A percentile compares a stretch with the other conserved stretches of the same genome.
Evolutionary conservation across 305 asterid genomes (phyloP).

Genomic region (Ilex paraguariensis): DNA sequence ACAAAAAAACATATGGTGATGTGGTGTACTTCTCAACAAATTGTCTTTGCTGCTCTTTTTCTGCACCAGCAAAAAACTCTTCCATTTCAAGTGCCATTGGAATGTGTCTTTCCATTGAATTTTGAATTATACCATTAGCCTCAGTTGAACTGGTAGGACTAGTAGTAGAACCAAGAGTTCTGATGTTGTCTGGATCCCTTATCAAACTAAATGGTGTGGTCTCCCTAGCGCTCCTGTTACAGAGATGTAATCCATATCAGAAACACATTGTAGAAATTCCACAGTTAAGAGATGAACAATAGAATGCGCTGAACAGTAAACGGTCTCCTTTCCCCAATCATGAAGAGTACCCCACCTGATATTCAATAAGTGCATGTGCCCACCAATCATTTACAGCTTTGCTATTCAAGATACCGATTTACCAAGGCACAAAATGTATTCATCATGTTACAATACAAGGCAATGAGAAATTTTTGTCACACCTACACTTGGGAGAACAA

Average conservation of each 20-base stretch:
- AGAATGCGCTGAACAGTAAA: too few relatives aligned
- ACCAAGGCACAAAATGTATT: too few relatives aligned
- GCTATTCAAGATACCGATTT: too few relatives aligned
- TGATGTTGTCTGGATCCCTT: conserved; percentile 21
- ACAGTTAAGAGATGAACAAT: neutral
- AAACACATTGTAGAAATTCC: neutral
- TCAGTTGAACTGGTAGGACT: conserved; percentile 5
- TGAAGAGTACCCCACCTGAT: too few relatives aligned
- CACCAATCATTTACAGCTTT: too few relatives aligned
- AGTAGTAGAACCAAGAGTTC: conserved; percentile 26
- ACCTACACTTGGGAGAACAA: too few relatives aligned
- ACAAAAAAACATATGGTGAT: neutral
- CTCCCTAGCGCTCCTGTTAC: conserved; percentile 30
- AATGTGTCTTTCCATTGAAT: conserved; percentile 1
- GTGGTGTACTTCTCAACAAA: conserved; percentile 25
- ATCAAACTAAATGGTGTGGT: conserved; percentile 33
- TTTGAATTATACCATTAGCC: conserved; percentile 11
- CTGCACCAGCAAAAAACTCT: conserved; percentile 17
- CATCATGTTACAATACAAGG: too few relatives aligned
- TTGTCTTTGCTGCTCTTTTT: conserved; percentile 16
- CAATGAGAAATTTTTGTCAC: too few relatives aligned
- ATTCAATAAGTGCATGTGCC: too few relatives aligned
- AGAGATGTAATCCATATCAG: too few relatives aligned
- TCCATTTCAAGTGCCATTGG: conserved; percentile 22
- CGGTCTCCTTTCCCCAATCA: too few relatives aligned